phyloP scores from a whole-genome alignment of 2,329 filamentous ascomycete genomes.

The Sarocladium oryzae region DNA sequence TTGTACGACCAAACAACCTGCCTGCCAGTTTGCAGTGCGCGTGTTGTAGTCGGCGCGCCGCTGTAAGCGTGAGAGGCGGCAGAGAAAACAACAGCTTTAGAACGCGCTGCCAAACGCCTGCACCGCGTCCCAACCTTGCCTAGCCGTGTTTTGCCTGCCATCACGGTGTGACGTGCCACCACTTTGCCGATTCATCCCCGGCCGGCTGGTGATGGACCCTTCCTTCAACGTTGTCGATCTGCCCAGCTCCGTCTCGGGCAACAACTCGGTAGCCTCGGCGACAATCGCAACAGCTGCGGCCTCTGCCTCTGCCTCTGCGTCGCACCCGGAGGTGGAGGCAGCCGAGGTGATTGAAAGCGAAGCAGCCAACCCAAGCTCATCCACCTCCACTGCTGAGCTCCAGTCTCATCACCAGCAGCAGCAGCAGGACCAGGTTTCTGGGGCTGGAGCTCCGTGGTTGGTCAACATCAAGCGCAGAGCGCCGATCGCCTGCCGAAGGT shows the following conservation, averaged over 20 bases:
- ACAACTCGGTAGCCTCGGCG: not conserved
- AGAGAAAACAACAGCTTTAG: too few relatives aligned
- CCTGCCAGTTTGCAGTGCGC: too few relatives aligned
- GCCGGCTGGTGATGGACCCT: not conserved
- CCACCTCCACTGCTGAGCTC: not conserved
- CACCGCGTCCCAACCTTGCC: too few relatives aligned
- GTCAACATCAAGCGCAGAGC: slow-evolving; percentile 5
- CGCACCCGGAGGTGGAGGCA: not conserved
- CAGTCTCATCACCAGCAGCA: not conserved
- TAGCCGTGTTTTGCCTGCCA: not conserved
- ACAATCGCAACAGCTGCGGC: not conserved
- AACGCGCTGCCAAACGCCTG: not conserved
- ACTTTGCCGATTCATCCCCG: not conserved
- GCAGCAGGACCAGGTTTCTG: not conserved
- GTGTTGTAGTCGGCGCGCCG: too few relatives aligned
- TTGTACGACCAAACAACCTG: too few relatives aligned
- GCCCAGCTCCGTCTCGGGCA: not conserved
- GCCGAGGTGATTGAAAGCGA: not conserved
- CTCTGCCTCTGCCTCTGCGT: not conserved
- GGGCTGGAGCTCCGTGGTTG: not conserved
- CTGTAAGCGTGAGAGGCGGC: too few relatives aligned
- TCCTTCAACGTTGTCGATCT: slow-evolving; percentile 1
- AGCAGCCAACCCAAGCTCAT: not conserved
- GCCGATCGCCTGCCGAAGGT: slow-evolving; percentile 11
- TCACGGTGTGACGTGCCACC: not conserved